phyloP scores from a whole-genome alignment of 495 filamentous ascomycete species.

The Opeltia flavorubescens region DNA sequence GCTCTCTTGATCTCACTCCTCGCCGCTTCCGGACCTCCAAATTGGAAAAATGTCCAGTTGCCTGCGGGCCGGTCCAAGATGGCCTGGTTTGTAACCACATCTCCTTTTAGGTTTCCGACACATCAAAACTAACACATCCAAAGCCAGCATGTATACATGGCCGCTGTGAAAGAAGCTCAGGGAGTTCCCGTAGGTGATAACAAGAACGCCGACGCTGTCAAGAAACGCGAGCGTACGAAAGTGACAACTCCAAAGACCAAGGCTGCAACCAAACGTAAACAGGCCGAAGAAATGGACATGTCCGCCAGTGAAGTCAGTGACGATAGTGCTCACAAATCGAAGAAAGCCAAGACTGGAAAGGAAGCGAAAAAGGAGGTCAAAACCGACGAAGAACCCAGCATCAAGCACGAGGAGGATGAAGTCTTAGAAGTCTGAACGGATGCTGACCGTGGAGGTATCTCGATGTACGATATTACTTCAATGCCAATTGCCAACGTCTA shows the following conservation, averaged over 20 bases:
- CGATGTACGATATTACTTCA: no score
- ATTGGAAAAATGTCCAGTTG: slow-evolving; percentile 6
- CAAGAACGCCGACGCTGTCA: slow-evolving; percentile 2
- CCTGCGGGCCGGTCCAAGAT: slow-evolving; percentile 18
- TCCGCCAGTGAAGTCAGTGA: background rate
- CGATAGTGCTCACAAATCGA: background rate
- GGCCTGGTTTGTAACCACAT: slow-evolving; percentile 2
- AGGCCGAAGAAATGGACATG: background rate
- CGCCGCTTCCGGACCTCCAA: slow-evolving; percentile 1
- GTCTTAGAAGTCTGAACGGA: no score
- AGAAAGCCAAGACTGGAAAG: slow-evolving; percentile 1
- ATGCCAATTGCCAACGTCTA: no score
- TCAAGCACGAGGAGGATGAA: background rate
- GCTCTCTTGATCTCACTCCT: slow-evolving; percentile 20
- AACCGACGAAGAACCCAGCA: background rate
- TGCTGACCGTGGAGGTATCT: no score
- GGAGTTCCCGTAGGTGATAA: slow-evolving; percentile 2
- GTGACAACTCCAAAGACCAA: slow-evolving; percentile 3
- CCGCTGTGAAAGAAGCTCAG: slow-evolving; percentile 1
- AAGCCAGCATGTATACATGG: background rate
- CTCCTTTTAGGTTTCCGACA: background rate
- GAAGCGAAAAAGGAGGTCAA: background rate
- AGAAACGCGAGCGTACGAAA: slow-evolving; percentile 8
- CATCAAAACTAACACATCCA: background rate
- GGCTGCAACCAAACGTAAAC: background rate